Evolutionary conservation across 495 filamentous ascomycete genomes (phyloP).

Genomic region (Annulohypoxylon maeteangense): DNA sequence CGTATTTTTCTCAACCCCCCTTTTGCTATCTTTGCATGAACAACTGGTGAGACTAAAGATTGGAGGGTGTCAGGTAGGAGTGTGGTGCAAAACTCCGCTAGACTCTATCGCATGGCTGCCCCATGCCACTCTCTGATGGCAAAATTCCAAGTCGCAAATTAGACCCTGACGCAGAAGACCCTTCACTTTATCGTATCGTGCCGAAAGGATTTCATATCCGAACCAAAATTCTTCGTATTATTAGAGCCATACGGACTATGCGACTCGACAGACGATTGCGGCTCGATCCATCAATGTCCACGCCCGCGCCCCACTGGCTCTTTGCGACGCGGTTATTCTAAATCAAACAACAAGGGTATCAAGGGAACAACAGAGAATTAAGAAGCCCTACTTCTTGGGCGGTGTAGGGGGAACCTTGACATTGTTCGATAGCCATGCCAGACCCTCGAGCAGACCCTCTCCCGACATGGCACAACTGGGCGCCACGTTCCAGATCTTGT

Average conservation of each 20-base stretch:
- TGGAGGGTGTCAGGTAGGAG: slow-evolving; percentile 3
- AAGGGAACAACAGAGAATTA: slow-evolving; percentile 27
- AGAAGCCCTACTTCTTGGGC: slow-evolving; percentile 58
- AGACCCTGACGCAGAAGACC: neutral
- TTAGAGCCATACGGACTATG: slow-evolving; percentile 12
- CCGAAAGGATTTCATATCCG: slow-evolving; percentile 9
- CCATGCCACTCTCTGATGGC: neutral
- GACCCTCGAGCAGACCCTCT: slow-evolving; percentile 92
- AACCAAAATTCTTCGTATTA: slow-evolving; percentile 26
- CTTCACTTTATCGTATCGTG: slow-evolving; percentile 9
- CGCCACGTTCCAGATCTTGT: slow-evolving; percentile 95
- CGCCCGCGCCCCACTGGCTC: neutral
- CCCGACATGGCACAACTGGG: slow-evolving; percentile 95
- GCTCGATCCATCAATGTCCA: neutral
- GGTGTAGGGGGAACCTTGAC: slow-evolving; percentile 77
- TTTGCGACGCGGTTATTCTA: slow-evolving; percentile 13
- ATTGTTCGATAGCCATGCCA: slow-evolving; percentile 94
- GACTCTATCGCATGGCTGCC: neutral
- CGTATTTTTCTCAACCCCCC: neutral
- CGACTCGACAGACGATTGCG: neutral
- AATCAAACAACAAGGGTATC: slow-evolving; percentile 39
- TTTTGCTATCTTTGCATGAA: slow-evolving; percentile 1
- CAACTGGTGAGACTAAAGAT: neutral
- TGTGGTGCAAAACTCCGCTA: neutral
- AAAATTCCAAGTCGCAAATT: slow-evolving; percentile 4